A percentile compares a stretch with the other conserved stretches of the same genome.
phyloP scores from a whole-genome alignment of 192 early-diverging fungal genomes.

The Podila clonocystis region DNA sequence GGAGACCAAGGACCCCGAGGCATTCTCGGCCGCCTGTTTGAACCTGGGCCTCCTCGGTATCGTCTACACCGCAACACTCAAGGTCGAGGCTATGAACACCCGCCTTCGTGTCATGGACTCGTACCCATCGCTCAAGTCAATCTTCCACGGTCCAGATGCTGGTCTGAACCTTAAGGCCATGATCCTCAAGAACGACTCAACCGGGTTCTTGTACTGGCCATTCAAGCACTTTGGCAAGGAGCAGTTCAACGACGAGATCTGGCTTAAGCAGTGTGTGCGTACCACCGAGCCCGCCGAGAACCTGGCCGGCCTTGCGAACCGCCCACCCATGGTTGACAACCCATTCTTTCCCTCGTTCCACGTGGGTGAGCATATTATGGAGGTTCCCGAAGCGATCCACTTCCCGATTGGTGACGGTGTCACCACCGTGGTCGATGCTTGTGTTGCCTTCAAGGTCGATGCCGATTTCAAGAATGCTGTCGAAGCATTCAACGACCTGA shows the following conservation, averaged over 20 bases:
- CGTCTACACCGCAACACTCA: constrained; percentile 49
- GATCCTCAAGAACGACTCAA: constrained; percentile 18
- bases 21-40: constrained; percentile 36
- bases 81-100: constrained; percentile 30
- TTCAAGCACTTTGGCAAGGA: constrained; percentile 26
- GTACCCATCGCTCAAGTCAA: constrained; percentile 3
- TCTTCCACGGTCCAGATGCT: constrained; percentile 7
- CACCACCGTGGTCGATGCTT: constrained; percentile 6
- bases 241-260: constrained; percentile 27
- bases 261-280: constrained; percentile 46
- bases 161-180: constrained; percentile 16
- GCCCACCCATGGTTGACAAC: constrained; percentile 21
- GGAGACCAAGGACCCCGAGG: constrained; percentile 17
- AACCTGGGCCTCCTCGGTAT: constrained; percentile 53
- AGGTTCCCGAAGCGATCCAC: constrained; percentile 27
- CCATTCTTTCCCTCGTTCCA: constrained; percentile 24
- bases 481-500: constrained; percentile 11
- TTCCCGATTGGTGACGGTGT: constrained; percentile 27
- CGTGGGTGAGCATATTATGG: constrained; percentile 7
- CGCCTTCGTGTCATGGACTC: constrained; percentile 31
- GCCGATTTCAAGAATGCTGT: constrained; percentile 21
- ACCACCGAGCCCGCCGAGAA: constrained; percentile 14
- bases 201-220: constrained; percentile 54
- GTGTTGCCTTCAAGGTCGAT: constrained; percentile 27
- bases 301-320: background rate